Percentiles rank a stretch among this genome's conserved stretches.
Evolutionary conservation across 345 rosid species (phyloP).

Genomic region (Rhodomyrtus tomentosa): DNA sequence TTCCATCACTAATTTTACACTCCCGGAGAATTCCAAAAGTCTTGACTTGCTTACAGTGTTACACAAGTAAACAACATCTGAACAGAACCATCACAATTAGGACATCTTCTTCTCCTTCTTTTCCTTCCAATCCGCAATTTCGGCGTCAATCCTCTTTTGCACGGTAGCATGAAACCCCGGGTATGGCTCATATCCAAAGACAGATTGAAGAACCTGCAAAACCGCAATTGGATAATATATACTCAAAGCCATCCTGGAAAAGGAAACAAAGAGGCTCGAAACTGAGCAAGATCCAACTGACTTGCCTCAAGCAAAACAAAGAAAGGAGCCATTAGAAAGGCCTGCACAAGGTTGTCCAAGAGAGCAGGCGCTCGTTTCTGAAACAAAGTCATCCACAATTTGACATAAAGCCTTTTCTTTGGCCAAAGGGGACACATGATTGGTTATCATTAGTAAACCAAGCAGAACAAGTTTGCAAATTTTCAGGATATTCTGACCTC

Average conservation of each 20-base stretch:
- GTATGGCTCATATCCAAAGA: conserved; percentile 67
- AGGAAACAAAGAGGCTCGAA: background rate
- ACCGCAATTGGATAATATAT: background rate
- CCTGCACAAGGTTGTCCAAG: conserved; percentile 69
- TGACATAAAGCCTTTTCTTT: background rate
- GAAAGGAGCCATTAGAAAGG: conserved; percentile 83
- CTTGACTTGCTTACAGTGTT: background rate
- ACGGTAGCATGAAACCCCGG: conserved; percentile 68
- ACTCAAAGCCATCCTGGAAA: background rate
- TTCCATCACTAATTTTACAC: background rate
- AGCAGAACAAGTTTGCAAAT: background rate
- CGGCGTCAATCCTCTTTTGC: conserved; percentile 40
- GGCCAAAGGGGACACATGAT: background rate
- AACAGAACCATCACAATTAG: background rate
- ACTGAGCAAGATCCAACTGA: background rate
- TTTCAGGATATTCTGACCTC: conserved; percentile 36
- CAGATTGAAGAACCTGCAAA: conserved; percentile 47
- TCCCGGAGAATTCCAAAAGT: background rate
- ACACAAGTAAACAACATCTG: background rate
- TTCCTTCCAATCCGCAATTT: conserved; percentile 42
- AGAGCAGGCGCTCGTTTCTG: conserved; percentile 90
- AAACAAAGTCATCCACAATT: background rate
- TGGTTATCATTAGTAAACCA: background rate
- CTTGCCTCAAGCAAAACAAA: conserved; percentile 85
- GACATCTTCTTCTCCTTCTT: conserved; percentile 33